Conservation (phyloP, 257 asterid genomes). For the Nicotiana noctiflora region DNA sequence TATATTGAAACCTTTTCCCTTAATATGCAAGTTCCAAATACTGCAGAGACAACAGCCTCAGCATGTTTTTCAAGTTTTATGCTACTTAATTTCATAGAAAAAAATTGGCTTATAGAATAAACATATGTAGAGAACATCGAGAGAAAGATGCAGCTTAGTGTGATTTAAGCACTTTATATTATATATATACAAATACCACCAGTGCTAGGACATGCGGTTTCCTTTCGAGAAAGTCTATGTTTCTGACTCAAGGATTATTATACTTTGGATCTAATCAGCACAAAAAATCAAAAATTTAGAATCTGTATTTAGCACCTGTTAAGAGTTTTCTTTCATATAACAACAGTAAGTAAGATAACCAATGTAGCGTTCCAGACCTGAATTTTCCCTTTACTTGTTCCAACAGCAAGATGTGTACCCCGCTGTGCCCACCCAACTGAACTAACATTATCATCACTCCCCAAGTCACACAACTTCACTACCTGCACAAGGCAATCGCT, state of each 20-base stretch:
- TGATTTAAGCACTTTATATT: no score
- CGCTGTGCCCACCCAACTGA: constrained; percentile 95
- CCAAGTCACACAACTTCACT: constrained; percentile 84
- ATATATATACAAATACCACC: no score
- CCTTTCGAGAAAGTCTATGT: no score
- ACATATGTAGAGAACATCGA: no score
- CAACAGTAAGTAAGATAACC: neutral
- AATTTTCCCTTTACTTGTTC: constrained; percentile 81
- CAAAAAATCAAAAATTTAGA: neutral
- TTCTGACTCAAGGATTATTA: no score
- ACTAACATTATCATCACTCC: constrained; percentile 66
- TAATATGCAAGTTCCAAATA: constrained; percentile 2
- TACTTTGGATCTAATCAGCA: neutral
- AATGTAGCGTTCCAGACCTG: constrained; percentile 37
- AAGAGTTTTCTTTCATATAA: neutral
- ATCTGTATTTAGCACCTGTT: neutral
- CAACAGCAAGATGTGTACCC: constrained; percentile 88
- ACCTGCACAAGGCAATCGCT: constrained; percentile 40
- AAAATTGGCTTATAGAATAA: no score
- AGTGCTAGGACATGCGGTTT: no score
- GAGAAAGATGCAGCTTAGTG: no score
- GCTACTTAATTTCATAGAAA: neutral
- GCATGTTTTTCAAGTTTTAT: neutral
- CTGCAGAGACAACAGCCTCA: neutral
- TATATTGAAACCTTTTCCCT: neutral